Evolutionary conservation across 2,329 filamentous ascomycete species (phyloP), one percentile per base, ranked within the genome.

Genomic region (Clonostachys byssicola): DNA sequence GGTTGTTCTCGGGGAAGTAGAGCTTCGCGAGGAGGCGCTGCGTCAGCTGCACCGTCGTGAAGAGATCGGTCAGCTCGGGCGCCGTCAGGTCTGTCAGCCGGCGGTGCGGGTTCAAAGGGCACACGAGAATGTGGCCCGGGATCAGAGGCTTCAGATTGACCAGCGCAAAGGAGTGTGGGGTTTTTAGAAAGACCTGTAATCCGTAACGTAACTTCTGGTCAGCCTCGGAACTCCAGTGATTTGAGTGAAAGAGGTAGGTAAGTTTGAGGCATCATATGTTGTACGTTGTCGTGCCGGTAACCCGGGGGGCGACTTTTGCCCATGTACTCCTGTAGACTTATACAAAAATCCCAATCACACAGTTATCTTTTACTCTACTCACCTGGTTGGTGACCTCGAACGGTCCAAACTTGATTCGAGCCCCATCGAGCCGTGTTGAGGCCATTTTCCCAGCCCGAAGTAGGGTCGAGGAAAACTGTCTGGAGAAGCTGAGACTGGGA

Each of bases 81-180:
- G 76, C 57, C 0, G 82, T 81, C 43, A 96, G 80, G 62, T 95
- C 88, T 45, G 83, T 81, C 47, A 97, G 78, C 44, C 89, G 88
- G 43, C 77, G 80, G 55, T 91, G 86, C 30, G 73, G 69, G 34
- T 76, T 76, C 17, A 81, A 78, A 0, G 94, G 90, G 54, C 88
- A 96, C 51, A 99, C 81, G 34, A 99, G 87, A 51, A 97, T 86
- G 71, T 99, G 94, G 48, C 94, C 94, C 0, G 92, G 91, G 2
- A 96, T 79, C 36, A 99, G 81, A 20, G 94, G 94, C 70, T 96
- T 96, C 63, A 97, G 82, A 71, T 99, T 99, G 49, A 97, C 92
- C 52, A 97, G 77, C 46, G 89, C 91, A 71, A 91, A 96, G 56
- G 86, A 89, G 58, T 87, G 77, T 1, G 80, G 76, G 2, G 92